Base-by-base conservation (phyloP, 2,329 filamentous ascomycete genomes). In the Metarhizium sp. region DNA sequence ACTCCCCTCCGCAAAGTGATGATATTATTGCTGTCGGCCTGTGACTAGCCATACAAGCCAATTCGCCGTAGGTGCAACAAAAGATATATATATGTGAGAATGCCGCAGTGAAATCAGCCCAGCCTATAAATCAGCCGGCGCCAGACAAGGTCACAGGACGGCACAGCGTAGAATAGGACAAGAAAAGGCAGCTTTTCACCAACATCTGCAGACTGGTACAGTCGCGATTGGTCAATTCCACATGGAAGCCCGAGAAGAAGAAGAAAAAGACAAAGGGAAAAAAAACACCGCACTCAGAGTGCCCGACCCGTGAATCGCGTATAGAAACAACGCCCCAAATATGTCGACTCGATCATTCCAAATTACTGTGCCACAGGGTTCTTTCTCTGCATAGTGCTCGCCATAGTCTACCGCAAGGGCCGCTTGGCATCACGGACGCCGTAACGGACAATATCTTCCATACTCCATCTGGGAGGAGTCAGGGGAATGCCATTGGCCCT, bases 361-460 rank as follows among this genome's bases (percentile, higher is more conserved):
- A 25, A 48, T 48, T 48, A 30, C 4, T 29, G 7, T 32, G 2
- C 20, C 10, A 20, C 2, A 7, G 13, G 25, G 14, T 2, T 32
- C 46, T 38, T 51, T 32, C 18, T 34, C 11, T 14, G 8, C 8
- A 1, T 11, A 30, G 1, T 18, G 45, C 45, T 48, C 14, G 8
- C 7, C 11, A 4, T 14, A 4, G 20, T 48, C 64, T 82, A 91
- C 70, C 83, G 79, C 67, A 95, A 74, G 51, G 84, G 82, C 54
- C 79, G 65, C 74, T 94, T 90, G 63, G 86, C 81, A 70, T 95
- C 90, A 63, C 87, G 80, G 25, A 86, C 87, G 59, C 88, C 88
- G 53, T 80, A 77, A 61, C 81, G 82, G 60, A 96, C 78, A 51
- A 96, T 85, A 59, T 96, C 90, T 55, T 91, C 84, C n/a, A 96